Conservation (phyloP, 257 asterid genomes). For the Solanum microdontum region DNA sequence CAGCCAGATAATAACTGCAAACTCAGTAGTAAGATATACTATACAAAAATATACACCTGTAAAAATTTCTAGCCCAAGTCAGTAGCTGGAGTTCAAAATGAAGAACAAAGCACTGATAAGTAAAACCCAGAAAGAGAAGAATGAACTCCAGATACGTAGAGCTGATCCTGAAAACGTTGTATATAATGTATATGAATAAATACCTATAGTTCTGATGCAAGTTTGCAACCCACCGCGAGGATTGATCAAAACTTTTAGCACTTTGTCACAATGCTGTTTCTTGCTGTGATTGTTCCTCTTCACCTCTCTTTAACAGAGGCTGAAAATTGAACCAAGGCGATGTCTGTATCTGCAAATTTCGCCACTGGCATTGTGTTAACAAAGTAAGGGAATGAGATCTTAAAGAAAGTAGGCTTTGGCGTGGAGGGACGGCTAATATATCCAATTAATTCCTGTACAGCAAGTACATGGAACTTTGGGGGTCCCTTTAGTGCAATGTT, state of each 20-base stretch:
- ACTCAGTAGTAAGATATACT: not conserved
- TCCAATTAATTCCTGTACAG: slow-evolving; percentile 61
- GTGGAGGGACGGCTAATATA: slow-evolving; percentile 64
- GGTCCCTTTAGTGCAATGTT: slow-evolving; percentile 77
- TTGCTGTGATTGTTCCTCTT: slow-evolving; percentile 13
- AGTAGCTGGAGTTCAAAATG: not conserved
- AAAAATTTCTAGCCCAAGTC: not conserved
- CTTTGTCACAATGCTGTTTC: not conserved
- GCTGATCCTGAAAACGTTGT: not conserved
- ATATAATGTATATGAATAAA: not conserved
- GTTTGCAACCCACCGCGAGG: not conserved
- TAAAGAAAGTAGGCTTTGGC: slow-evolving; percentile 82
- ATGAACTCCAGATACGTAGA: not conserved
- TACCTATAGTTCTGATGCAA: not conserved
- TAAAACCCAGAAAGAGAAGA: not conserved
- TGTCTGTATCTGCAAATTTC: slow-evolving; percentile 26
- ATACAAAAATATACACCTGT: not conserved
- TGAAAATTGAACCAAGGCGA: slow-evolving; percentile 31
- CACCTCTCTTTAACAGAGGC: slow-evolving; percentile 15
- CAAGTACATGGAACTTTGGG: slow-evolving; percentile 50
- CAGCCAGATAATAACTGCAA: not conserved
- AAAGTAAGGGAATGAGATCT: slow-evolving; percentile 32
- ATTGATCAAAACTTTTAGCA: not conserved
- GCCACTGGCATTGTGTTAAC: slow-evolving; percentile 10
- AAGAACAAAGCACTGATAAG: not conserved